A percentile compares a stretch with the other conserved stretches of the same genome.
phyloP scores from a whole-genome alignment of 2,329 filamentous ascomycete species.

The Knufia petricola region DNA sequence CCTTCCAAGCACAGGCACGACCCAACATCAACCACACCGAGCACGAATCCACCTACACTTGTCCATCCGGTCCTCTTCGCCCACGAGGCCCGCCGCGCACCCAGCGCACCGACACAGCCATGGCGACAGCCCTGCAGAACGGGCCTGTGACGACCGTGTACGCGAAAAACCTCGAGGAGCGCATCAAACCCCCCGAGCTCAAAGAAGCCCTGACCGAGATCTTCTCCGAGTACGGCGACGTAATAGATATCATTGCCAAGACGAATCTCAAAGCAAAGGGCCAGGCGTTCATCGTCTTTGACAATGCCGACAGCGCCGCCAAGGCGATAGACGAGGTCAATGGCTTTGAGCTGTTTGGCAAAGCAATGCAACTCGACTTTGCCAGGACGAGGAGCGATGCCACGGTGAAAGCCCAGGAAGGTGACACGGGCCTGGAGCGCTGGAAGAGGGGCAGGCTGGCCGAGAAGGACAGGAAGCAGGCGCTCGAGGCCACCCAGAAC shows the following conservation, averaged over 20 bases:
- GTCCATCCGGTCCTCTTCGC: too few species aligned
- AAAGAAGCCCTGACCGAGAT: slow-evolving; percentile 63
- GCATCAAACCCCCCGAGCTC: slow-evolving; percentile 70
- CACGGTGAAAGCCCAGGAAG: slow-evolving; percentile 65
- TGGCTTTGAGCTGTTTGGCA: slow-evolving; percentile 86
- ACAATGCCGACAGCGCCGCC: slow-evolving; percentile 65
- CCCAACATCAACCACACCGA: too few species aligned
- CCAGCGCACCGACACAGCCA: not conserved
- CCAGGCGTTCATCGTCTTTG: slow-evolving; percentile 91
- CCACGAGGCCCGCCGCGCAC: too few species aligned
- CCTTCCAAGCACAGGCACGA: too few species aligned
- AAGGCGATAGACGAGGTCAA: slow-evolving; percentile 81
- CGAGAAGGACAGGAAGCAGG: slow-evolving; percentile 81
- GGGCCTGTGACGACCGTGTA: slow-evolving; percentile 13
- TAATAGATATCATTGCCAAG: slow-evolving; percentile 79
- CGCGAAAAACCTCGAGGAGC: slow-evolving; percentile 80
- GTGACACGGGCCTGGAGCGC: slow-evolving; percentile 68
- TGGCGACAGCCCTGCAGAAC: slow-evolving; percentile 8
- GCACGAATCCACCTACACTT: too few species aligned
- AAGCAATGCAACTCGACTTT: slow-evolving; percentile 75
- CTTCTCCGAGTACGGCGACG: slow-evolving; percentile 79
- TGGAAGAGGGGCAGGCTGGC: slow-evolving; percentile 78
- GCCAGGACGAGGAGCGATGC: slow-evolving; percentile 81
- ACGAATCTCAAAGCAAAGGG: slow-evolving; percentile 86
- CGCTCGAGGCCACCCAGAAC: slow-evolving; percentile 67